phyloP scores from a whole-genome alignment of 768 basidiomycete genomes.

The Amanita molliuscula region DNA sequence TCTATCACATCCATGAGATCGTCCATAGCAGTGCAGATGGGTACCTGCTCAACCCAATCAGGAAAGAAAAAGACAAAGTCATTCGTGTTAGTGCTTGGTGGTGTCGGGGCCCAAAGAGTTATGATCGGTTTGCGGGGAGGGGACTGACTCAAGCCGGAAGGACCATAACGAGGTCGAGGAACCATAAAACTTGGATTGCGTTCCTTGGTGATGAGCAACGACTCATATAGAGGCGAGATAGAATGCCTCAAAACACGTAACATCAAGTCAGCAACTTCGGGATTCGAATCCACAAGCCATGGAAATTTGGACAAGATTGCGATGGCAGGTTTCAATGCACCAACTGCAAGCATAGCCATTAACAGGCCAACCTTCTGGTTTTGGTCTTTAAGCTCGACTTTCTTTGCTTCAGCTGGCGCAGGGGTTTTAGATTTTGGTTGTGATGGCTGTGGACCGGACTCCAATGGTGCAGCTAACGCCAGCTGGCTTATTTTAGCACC shows the following conservation, averaged over 20 bases:
- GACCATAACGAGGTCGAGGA: conserved; percentile 54
- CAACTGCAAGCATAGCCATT: conserved; percentile 74
- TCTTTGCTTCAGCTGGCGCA: conserved; percentile 29
- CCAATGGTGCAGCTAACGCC: conserved; percentile 78
- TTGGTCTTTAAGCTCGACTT: conserved; percentile 30
- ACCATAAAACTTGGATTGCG: conserved; percentile 51
- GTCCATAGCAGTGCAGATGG: conserved; percentile 48
- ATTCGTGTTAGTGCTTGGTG: conserved; percentile 62
- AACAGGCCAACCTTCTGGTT: conserved; percentile 81
- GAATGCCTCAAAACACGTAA: conserved; percentile 66
- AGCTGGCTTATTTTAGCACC: conserved; percentile 67
- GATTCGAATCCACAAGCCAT: conserved; percentile 73
- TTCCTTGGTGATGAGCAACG: conserved; percentile 41
- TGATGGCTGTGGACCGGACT: conserved; percentile 33
- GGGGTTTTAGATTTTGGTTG: conserved; percentile 28
- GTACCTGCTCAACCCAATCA: conserved; percentile 66
- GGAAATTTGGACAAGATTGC: conserved; percentile 75
- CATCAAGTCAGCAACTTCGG: conserved; percentile 81
- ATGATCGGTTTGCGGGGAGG: conserved; percentile 52
- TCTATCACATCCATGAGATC: conserved; percentile 72
- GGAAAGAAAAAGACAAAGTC: conserved; percentile 91
- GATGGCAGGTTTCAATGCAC: conserved; percentile 70
- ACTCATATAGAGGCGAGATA: conserved; percentile 57
- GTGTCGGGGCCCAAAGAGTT: conserved; percentile 73
- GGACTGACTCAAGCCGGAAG: conserved; percentile 40